These are phyloP conservation scores for Galerina marginata DNA, from an alignment of 768 basidiomycete genomes.

Conservation along the genomic window DNA sequence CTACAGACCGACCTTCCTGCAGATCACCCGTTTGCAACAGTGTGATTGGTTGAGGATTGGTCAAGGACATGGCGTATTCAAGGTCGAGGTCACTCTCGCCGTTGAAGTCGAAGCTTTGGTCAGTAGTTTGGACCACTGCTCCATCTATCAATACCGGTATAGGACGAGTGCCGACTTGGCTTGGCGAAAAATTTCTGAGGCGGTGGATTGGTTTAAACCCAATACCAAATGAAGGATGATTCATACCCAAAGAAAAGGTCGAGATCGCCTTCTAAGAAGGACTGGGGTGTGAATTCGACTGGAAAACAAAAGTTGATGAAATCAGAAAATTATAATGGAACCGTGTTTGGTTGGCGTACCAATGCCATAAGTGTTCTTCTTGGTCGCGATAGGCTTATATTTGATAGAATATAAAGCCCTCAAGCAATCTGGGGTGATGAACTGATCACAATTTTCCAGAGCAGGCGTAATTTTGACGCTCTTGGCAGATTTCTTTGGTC, in stretches of 20 bases:
- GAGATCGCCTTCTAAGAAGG: slow-evolving; percentile 48
- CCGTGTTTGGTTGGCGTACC: slow-evolving; percentile 23
- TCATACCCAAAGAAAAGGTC: slow-evolving; percentile 44
- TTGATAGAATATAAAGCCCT: slow-evolving; percentile 44
- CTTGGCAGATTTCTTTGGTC: slow-evolving; percentile 25
- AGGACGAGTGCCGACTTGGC: slow-evolving; percentile 40
- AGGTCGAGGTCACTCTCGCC: slow-evolving; percentile 65
- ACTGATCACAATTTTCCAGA: slow-evolving; percentile 34
- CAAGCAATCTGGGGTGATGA: slow-evolving; percentile 46
- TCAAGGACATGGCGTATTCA: slow-evolving; percentile 58
- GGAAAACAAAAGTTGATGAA: neutral
- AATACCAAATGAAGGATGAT: slow-evolving; percentile 29
- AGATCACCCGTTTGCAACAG: slow-evolving; percentile 52
- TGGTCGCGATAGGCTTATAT: slow-evolving; percentile 35
- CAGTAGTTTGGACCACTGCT: slow-evolving; percentile 48
- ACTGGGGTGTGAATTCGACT: slow-evolving; percentile 60
- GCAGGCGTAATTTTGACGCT: slow-evolving; percentile 25
- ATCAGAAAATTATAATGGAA: slow-evolving; percentile 11
- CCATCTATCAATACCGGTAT: slow-evolving; percentile 30
- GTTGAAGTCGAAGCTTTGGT: slow-evolving; percentile 50
- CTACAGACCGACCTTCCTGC: slow-evolving; percentile 37
- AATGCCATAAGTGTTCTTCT: slow-evolving; percentile 46
- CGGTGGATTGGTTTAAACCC: neutral
- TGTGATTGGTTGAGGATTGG: slow-evolving; percentile 42
- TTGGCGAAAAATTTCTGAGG: slow-evolving; percentile 41